Conservation (phyloP, 352 stramenopile genomes). For the Globisporangium paddicum region DNA sequence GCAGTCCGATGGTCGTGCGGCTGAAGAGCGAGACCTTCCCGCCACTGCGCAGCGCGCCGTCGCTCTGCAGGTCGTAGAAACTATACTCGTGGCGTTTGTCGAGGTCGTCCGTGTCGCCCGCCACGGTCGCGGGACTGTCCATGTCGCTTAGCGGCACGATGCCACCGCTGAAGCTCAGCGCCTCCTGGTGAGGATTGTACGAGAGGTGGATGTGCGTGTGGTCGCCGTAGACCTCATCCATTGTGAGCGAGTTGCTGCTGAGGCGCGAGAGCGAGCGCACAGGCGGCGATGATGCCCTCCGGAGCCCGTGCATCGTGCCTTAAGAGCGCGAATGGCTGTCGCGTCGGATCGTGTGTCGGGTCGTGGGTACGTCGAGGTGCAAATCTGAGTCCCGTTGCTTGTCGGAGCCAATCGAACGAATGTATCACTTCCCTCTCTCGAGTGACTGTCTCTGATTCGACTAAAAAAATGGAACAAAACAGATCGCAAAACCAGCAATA, state of each 20-base stretch:
- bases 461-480: too few relatives aligned
- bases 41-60: constrained; percentile 58
- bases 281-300: background rate
- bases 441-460: too few relatives aligned
- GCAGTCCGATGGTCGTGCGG: constrained; percentile 39
- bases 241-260: constrained; percentile 2
- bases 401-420: too few relatives aligned
- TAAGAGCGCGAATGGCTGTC: background rate
- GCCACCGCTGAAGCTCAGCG: background rate
- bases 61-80: constrained; percentile 60
- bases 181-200: background rate
- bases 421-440: too few relatives aligned
- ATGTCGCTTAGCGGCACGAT: background rate
- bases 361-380: too few relatives aligned
- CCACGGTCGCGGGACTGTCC: constrained; percentile 1
- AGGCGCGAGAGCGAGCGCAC: background rate
- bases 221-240: background rate
- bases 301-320: background rate
- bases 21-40: constrained; percentile 43
- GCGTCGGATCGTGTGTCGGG: too few relatives aligned
- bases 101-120: constrained; percentile 4
- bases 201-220: background rate
- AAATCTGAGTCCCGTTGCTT: too few relatives aligned
- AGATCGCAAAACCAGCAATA: too few relatives aligned
- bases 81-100: constrained; percentile 25